Percentiles rank a stretch among this genome's conserved stretches.
phyloP scores from a whole-genome alignment of 2,329 filamentous ascomycete genomes.

The Pseudogymnoascus sp. region DNA sequence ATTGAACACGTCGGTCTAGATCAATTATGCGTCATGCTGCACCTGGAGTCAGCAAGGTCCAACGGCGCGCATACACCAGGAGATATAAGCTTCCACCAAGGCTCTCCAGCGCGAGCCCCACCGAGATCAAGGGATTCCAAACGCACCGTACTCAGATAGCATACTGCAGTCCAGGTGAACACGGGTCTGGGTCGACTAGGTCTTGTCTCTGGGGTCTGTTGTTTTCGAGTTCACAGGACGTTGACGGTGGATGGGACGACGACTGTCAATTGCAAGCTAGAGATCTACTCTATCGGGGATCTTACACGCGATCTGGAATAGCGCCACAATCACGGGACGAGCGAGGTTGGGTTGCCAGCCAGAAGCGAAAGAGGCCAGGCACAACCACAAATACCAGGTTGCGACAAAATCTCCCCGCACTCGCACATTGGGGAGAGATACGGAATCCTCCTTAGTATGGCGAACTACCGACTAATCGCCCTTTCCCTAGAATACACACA shows the following conservation, averaged over 20 bases:
- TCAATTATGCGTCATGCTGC: constrained; percentile 4
- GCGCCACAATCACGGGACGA: constrained; percentile 9
- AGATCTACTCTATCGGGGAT: constrained; percentile 10
- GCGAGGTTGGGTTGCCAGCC: neutral
- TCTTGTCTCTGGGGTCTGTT: neutral
- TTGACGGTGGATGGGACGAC: constrained; percentile 1
- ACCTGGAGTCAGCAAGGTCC: neutral
- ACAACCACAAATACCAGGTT: constrained; percentile 4
- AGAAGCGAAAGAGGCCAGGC: constrained; percentile 4
- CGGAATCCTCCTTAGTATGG: neutral
- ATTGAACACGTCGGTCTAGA: neutral
- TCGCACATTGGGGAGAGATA: neutral
- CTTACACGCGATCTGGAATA: constrained; percentile 9
- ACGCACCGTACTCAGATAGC: constrained; percentile 3
- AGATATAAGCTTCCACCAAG: constrained; percentile 8
- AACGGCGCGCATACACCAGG: neutral
- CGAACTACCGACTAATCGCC: neutral
- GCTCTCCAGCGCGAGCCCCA: constrained; percentile 4
- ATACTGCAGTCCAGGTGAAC: neutral
- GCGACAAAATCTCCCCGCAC: neutral
- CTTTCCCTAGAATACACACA: neutral
- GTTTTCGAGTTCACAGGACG: neutral
- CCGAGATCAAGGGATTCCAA: constrained; percentile 1
- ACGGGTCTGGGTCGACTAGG: neutral
- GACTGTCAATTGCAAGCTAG: constrained; percentile 7